Base-by-base conservation (phyloP, 352 stramenopile genomes). In the Pythium folliculosum region DNA sequence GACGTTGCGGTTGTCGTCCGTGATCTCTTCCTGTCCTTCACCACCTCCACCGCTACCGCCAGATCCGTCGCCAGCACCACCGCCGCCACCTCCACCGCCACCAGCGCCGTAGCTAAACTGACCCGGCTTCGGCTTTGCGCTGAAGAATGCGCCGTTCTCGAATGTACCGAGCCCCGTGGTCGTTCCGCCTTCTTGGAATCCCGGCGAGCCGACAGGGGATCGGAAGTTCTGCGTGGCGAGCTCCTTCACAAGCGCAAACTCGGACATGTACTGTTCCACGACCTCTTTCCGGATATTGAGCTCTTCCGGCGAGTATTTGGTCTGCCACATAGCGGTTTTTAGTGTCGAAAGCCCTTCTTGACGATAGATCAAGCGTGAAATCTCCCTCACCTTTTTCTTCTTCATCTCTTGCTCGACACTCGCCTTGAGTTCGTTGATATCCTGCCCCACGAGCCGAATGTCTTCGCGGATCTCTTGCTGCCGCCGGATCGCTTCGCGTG, bases 321-420 rank as follows among this genome's bases (percentile, higher is more conserved):
- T 91, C 85, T 93, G 43, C 43, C 13, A 22, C 16, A 49, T 22
- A 49, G 40, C 9, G 9, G 49, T 22, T 32, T 5, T 32, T 32
- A 32, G 27, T 32, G 27, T 32, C 27, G 3, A 5, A 2, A 32
- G 27, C 27, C 2, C 5, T 32, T 32, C 27, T n/a, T n/a, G n/a
- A n/a, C n/a, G n/a, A n/a, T n/a, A n/a, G n/a, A n/a, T n/a, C n/a
- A n/a, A n/a, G n/a, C n/a, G n/a, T n/a, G n/a, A n/a, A n/a, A n/a
- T n/a, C n/a, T n/a, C n/a, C n/a, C n/a, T n/a, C n/a, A n/a, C 86
- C 76, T 92, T 94, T 59, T 90, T 94, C 80, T 95, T 94, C 67
- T 92, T 92, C 50, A 76, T 69, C 63, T 93, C 85, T 22, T 81
- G 73, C 52, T 93, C 84, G 63, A 89, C 89, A 38, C 78, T 90